A percentile compares a stretch with the other conserved stretches of the same genome.
phyloP scores from a whole-genome alignment of 2,329 filamentous ascomycete genomes.

The Pezicula neosporulosa region DNA sequence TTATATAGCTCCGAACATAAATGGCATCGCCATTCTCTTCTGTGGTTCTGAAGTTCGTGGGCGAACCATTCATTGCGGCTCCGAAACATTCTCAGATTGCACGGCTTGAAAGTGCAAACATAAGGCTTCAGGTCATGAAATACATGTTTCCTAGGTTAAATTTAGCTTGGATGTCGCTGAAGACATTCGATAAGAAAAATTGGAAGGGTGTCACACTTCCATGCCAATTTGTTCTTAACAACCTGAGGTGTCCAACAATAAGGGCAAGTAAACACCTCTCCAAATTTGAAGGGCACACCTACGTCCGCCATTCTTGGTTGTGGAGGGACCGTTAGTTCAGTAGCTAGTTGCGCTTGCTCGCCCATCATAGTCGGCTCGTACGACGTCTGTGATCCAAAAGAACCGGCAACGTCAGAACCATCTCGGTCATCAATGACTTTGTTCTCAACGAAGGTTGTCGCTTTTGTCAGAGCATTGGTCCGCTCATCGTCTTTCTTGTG shows the following conservation, averaged over 20 bases:
- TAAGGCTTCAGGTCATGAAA: slow-evolving; percentile 32
- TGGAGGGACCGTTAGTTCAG: slow-evolving; percentile 12
- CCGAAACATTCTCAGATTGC: slow-evolving; percentile 24
- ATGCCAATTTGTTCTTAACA: slow-evolving; percentile 12
- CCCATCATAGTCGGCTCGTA: slow-evolving; percentile 16
- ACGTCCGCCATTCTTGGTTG: slow-evolving; percentile 17
- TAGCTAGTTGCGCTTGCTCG: slow-evolving; percentile 1
- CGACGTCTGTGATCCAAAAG: slow-evolving; percentile 20
- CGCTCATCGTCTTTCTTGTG: neutral
- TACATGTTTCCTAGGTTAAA: slow-evolving; percentile 29
- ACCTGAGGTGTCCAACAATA: slow-evolving; percentile 6
- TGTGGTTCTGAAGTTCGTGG: slow-evolving; percentile 28
- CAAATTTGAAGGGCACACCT: slow-evolving; percentile 17
- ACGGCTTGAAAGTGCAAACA: slow-evolving; percentile 31
- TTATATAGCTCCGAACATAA: slow-evolving; percentile 6
- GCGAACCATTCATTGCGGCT: slow-evolving; percentile 29
- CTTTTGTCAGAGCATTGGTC: slow-evolving; percentile 18
- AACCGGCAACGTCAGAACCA: slow-evolving; percentile 7
- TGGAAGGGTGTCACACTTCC: too few relatives aligned
- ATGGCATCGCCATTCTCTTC: slow-evolving; percentile 24
- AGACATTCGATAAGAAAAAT: too few relatives aligned
- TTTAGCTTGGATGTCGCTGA: too few relatives aligned
- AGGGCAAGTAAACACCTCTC: slow-evolving; percentile 15
- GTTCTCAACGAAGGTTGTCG: slow-evolving; percentile 18
- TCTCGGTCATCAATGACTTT: neutral